Evolutionary conservation across 768 basidiomycete genomes (phyloP).

Genomic region (Pulveroboletus sp.): DNA sequence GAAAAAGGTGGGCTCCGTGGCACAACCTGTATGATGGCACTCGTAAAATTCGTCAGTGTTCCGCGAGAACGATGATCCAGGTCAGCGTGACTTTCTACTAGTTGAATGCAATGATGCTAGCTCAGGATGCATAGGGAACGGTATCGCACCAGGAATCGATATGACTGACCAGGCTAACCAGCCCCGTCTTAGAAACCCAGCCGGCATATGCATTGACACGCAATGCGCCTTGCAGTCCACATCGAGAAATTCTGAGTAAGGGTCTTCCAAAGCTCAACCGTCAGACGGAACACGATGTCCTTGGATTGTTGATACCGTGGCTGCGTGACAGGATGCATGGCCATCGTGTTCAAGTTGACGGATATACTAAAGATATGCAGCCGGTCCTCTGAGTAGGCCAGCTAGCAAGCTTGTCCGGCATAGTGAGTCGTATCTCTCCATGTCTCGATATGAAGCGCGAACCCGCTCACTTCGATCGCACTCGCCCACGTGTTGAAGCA

Average conservation of each 20-base stretch:
- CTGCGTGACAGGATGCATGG: not conserved
- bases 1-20: too few species aligned
- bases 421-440: slow-evolving; percentile 8
- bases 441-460: slow-evolving; percentile 12
- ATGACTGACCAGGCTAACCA: slow-evolving; percentile 8
- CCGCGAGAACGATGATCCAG: too few species aligned
- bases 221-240: slow-evolving; percentile 1
- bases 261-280: slow-evolving; percentile 10
- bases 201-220: slow-evolving; percentile 13
- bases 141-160: slow-evolving; percentile 14
- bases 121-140: not conserved
- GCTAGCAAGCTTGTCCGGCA: slow-evolving; percentile 7
- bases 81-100: too few species aligned
- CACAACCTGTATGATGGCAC: too few species aligned
- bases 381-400: slow-evolving; percentile 20
- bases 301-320: slow-evolving; percentile 6
- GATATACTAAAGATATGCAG: slow-evolving; percentile 15
- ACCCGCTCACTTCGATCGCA: slow-evolving; percentile 11
- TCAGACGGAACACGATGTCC: slow-evolving; percentile 5
- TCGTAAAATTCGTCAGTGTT: too few species aligned
- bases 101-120: slow-evolving; percentile 1
- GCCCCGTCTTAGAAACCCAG: not conserved
- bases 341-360: slow-evolving; percentile 11
- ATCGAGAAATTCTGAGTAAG: slow-evolving; percentile 15
- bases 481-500: slow-evolving; percentile 5